Conservation (phyloP, 768 basidiomycete species). For the Mrakia blollopis region DNA sequence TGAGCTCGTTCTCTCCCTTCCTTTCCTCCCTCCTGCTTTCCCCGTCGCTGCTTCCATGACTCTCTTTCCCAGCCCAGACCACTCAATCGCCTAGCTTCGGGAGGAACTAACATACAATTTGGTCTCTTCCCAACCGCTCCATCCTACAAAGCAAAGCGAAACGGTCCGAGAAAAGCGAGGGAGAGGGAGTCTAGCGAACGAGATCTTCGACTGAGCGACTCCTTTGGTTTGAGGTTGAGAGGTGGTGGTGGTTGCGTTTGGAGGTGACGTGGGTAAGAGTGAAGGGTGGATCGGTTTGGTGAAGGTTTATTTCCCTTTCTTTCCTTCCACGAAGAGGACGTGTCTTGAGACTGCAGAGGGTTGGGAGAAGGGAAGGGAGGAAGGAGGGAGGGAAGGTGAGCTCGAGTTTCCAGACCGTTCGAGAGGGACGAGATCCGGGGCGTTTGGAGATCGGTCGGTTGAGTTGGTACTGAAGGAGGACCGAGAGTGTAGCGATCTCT, state of each 20-base stretch:
- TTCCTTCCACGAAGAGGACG: slow-evolving; percentile 68
- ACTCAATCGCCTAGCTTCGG: too few species aligned
- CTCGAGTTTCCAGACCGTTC: neutral
- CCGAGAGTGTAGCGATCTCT: neutral
- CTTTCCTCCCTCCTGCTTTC: too few species aligned
- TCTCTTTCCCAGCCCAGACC: too few species aligned
- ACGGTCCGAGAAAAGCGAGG: neutral
- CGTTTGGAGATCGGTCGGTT: neutral
- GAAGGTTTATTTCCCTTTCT: neutral
- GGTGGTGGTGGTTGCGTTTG: neutral
- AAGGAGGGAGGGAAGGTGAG: neutral
- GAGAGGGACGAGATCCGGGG: neutral
- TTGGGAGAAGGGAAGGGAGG: neutral
- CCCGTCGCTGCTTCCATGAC: too few species aligned
- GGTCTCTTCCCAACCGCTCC: too few species aligned
- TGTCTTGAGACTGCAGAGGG: slow-evolving; percentile 56
- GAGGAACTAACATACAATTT: too few species aligned
- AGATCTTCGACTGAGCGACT: slow-evolving; percentile 1
- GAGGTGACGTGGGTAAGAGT: neutral
- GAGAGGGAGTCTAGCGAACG: slow-evolving; percentile 2
- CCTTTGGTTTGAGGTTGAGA: neutral
- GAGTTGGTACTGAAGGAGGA: neutral
- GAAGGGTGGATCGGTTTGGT: neutral
- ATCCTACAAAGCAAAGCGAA: too few species aligned
- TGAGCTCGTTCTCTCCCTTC: too few species aligned